Percentiles rank a stretch among this genome's conserved stretches.
Evolutionary conservation across 495 filamentous ascomycete species (phyloP).

Genomic region (Letharia lupina): DNA sequence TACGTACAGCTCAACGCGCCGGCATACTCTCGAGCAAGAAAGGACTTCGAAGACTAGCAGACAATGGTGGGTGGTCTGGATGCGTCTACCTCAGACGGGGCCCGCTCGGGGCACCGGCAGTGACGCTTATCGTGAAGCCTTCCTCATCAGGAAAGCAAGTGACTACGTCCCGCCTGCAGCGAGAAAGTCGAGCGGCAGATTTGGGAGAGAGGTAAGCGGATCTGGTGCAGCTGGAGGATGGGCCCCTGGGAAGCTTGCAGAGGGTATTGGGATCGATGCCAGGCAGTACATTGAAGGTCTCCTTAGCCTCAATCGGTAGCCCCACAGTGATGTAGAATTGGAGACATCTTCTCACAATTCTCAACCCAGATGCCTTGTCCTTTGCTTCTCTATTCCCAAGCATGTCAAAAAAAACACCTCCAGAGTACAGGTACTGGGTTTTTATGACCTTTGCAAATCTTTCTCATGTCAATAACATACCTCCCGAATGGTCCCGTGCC

Average conservation of each 20-base stretch:
- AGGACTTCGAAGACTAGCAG: conserved; percentile 84
- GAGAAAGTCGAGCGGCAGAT: conserved; percentile 37
- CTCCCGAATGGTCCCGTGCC: too few relatives aligned
- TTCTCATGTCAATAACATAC: too few relatives aligned
- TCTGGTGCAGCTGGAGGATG: conserved; percentile 39
- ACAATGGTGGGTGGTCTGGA: conserved; percentile 98
- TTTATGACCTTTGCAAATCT: too few relatives aligned
- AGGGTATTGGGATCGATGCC: conserved; percentile 83
- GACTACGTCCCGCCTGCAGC: conserved; percentile 45
- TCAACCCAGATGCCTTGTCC: background rate
- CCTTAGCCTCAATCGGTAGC: conserved; percentile 62
- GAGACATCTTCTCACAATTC: background rate
- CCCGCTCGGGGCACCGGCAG: conserved; percentile 23
- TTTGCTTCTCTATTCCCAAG: background rate
- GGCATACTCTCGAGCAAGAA: conserved; percentile 57
- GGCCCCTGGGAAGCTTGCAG: conserved; percentile 59
- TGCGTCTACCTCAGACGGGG: conserved; percentile 48
- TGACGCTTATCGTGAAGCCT: conserved; percentile 49
- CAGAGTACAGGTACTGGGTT: too few relatives aligned
- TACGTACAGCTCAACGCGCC: conserved; percentile 57
- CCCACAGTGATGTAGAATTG: background rate
- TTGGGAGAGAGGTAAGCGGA: conserved; percentile 42
- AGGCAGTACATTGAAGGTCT: conserved; percentile 77
- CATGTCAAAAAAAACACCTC: too few relatives aligned
- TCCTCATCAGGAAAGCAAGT: conserved; percentile 70